Evolutionary conservation across 805 yeast genomes (phyloP).

Genomic region (Millerozyma miso): DNA sequence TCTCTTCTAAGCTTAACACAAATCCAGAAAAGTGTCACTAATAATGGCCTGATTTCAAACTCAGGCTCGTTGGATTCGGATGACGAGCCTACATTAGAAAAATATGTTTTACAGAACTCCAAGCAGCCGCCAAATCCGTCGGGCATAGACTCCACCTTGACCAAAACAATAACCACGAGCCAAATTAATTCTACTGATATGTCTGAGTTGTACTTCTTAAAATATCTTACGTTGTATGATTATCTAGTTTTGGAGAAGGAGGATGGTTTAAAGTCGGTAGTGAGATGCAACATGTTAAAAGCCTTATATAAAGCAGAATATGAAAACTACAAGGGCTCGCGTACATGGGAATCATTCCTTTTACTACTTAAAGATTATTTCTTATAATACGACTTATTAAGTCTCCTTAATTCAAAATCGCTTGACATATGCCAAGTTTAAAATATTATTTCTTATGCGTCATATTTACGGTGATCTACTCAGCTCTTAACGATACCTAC

Average conservation of each 20-base stretch:
- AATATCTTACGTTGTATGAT: slow-evolving; percentile 33
- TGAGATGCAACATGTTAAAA: slow-evolving; percentile 3
- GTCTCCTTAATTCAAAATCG: too few species aligned
- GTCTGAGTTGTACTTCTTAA: slow-evolving; percentile 33
- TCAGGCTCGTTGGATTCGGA: slow-evolving; percentile 15
- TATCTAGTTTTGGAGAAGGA: slow-evolving; percentile 6
- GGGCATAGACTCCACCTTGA: not conserved
- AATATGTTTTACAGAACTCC: not conserved
- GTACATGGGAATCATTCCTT: slow-evolving; percentile 4
- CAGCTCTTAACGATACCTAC: too few species aligned
- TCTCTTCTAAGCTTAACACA: slow-evolving; percentile 12
- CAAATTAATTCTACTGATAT: slow-evolving; percentile 7
- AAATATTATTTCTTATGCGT: too few species aligned
- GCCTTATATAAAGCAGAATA: slow-evolving; percentile 1
- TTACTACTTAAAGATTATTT: not conserved
- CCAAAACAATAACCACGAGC: slow-evolving; percentile 8
- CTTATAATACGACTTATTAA: not conserved
- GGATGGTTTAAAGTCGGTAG: not conserved
- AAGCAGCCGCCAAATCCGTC: not conserved
- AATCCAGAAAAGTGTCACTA: slow-evolving; percentile 5
- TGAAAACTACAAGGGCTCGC: not conserved
- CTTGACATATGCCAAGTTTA: too few species aligned
- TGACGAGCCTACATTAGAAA: slow-evolving; percentile 15
- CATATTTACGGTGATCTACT: too few species aligned
- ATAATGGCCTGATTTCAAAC: slow-evolving; percentile 4